phyloP scores from a whole-genome alignment of 148 eudicot species.

The Tetragonia tetragonoides region DNA sequence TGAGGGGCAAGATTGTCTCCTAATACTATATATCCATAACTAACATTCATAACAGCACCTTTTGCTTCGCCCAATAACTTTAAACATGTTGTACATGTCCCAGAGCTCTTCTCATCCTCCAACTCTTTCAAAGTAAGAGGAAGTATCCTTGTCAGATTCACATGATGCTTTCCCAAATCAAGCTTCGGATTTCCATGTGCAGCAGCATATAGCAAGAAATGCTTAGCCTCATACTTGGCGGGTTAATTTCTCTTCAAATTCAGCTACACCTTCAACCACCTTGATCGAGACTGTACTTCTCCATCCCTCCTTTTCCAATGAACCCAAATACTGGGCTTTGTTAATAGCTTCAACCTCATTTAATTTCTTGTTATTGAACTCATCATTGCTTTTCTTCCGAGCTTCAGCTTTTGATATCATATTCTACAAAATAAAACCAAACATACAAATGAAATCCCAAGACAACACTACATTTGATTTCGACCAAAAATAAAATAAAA shows the following conservation, averaged over 20 bases:
- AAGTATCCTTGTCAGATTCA: slow-evolving; percentile 73
- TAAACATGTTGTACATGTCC: slow-evolving; percentile 83
- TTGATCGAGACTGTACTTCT: slow-evolving; percentile 58
- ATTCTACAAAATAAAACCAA: slow-evolving; percentile 7
- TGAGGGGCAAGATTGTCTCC: slow-evolving; percentile 41
- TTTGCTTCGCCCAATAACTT: slow-evolving; percentile 77
- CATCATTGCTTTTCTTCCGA: slow-evolving; percentile 46
- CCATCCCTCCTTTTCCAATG: slow-evolving; percentile 88
- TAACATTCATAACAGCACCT: slow-evolving; percentile 86
- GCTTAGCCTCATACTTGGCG: slow-evolving; percentile 78
- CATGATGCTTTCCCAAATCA: slow-evolving; percentile 78
- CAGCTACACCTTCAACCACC: slow-evolving; percentile 62
- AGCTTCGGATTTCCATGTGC: slow-evolving; percentile 42
- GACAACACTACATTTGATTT: slow-evolving; percentile 16
- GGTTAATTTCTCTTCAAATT: slow-evolving; percentile 59
- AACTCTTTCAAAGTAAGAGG: slow-evolving; percentile 77
- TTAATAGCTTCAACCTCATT: slow-evolving; percentile 66
- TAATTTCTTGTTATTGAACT: slow-evolving; percentile 46
- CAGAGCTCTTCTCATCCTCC: slow-evolving; percentile 83
- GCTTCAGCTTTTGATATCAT: slow-evolving; percentile 48
- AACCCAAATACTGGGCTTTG: slow-evolving; percentile 63
- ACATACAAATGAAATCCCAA: slow-evolving; percentile 3
- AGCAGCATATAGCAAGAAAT: slow-evolving; percentile 59
- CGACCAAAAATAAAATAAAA: neutral
- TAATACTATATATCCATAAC: slow-evolving; percentile 70